phyloP scores from a whole-genome alignment of 345 rosid genomes.

The rapeseed (Brassica napus) region Da-Ae NC_063444.1:302501-303000 shows the following conservation, averaged over 20 bases:
- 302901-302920: conserved; percentile 80
- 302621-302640: conserved; percentile 36
- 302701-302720: conserved; percentile 51
- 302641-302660: conserved; percentile 33
- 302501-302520: conserved; percentile 56
- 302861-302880: conserved; percentile 87
- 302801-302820: conserved; percentile 93
- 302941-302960: conserved; percentile 48
- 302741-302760: conserved; percentile 55
- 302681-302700: conserved; percentile 56
- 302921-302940: conserved; percentile 28
- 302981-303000: conserved; percentile 50
- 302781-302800: conserved; percentile 57
- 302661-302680: conserved; percentile 49
- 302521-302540: conserved; percentile 44
- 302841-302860: conserved; percentile 92
- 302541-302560: conserved; percentile 40
- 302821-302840: conserved; percentile 98
- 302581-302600: conserved; percentile 64
- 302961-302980: conserved; percentile 56
- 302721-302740: conserved; percentile 46
- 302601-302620: conserved; percentile 41
- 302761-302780: conserved; percentile 60
- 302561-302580: conserved; percentile 51
- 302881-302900: conserved; percentile 86